Percentiles rank a stretch among this genome's conserved stretches.
Conservation (phyloP, 257 asterid species). For the Nemophila menziesii region DNA sequence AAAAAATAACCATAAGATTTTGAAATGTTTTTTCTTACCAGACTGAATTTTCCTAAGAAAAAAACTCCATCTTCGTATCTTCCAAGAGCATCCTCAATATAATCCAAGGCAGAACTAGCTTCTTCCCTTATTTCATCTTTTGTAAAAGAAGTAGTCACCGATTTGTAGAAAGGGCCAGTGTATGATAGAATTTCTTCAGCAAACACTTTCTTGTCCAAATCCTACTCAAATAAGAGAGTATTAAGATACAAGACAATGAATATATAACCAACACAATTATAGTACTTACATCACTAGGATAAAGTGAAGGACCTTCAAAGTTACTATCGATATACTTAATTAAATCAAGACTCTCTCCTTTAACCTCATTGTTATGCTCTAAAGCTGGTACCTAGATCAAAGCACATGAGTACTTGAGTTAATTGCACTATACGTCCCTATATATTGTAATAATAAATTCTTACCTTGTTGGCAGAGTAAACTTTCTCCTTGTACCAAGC, state of each 20-base stretch:
- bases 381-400: constrained; percentile 58
- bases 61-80: constrained; percentile 63
- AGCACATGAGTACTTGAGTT: not conserved
- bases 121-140: constrained; percentile 31
- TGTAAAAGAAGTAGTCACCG: constrained; percentile 41
- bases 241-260: constrained; percentile 7
- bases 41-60: constrained; percentile 72
- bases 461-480: constrained; percentile 72
- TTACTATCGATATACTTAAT: constrained; percentile 49
- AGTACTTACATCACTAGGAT: constrained; percentile 60
- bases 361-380: constrained; percentile 71
- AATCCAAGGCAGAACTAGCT: constrained; percentile 54
- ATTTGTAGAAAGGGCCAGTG: constrained; percentile 36
- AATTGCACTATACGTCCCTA: not conserved
- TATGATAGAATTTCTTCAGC: constrained; percentile 53
- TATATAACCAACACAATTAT: constrained; percentile 1
- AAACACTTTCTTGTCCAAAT: constrained; percentile 38
- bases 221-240: constrained; percentile 29
- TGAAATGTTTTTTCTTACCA: no score
- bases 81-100: constrained; percentile 57
- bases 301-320: constrained; percentile 81
- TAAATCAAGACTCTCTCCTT: constrained; percentile 87
- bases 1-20: no score
- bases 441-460: not conserved
- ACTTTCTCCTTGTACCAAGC: constrained; percentile 90